Percentiles rank a stretch among this genome's conserved stretches.
phyloP scores from a whole-genome alignment of 2,329 filamentous ascomycete genomes.

The Simplicillium sp. region DNA sequence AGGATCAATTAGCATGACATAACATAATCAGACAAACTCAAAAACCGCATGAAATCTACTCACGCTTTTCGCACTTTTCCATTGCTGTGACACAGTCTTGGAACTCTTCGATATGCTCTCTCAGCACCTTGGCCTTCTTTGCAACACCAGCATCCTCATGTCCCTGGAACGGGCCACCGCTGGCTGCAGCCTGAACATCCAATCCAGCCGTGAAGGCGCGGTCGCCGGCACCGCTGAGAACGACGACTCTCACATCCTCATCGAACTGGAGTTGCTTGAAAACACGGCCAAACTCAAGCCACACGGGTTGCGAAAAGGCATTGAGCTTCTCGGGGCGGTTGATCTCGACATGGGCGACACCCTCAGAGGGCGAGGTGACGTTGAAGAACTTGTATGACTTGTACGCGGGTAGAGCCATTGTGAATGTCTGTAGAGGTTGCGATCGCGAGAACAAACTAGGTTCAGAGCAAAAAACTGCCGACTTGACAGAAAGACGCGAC shows the following conservation, averaged over 20 bases:
- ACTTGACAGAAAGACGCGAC: background rate
- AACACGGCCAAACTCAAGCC: constrained; percentile 66
- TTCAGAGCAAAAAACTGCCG: background rate
- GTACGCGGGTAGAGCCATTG: constrained; percentile 22
- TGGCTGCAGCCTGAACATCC: constrained; percentile 64
- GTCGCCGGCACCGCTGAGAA: constrained; percentile 74
- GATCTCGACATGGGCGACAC: constrained; percentile 86
- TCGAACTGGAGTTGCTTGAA: constrained; percentile 66
- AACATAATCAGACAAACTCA: constrained; percentile 1
- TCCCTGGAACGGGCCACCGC: constrained; percentile 34
- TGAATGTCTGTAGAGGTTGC: no score
- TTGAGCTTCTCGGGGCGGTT: constrained; percentile 83
- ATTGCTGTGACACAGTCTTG: constrained; percentile 68
- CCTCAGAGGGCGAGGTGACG: constrained; percentile 59
- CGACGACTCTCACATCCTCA: constrained; percentile 62
- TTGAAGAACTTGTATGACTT: constrained; percentile 57
- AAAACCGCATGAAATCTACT: constrained; percentile 17
- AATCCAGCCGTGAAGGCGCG: constrained; percentile 80
- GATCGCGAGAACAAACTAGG: background rate
- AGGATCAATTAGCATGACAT: background rate
- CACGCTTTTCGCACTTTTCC: constrained; percentile 84
- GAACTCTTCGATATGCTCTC: constrained; percentile 67
- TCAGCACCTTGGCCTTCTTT: constrained; percentile 50
- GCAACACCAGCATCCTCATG: constrained; percentile 43
- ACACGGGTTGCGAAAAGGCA: constrained; percentile 77